Conservation (phyloP, 2,329 filamentous ascomycete species). For the Fusarium sp. region DNA sequence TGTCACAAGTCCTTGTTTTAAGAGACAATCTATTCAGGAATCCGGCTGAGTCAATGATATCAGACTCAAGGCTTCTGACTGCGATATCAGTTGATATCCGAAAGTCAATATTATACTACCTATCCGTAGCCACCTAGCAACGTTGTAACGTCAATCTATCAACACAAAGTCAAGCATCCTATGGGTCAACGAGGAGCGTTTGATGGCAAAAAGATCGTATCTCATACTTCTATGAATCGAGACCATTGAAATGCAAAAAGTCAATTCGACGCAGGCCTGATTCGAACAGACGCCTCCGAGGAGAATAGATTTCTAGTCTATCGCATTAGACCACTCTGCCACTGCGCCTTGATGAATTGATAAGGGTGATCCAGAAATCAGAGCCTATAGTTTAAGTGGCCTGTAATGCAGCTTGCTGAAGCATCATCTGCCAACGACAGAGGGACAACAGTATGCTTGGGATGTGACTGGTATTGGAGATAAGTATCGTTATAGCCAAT, state of each 20-base stretch:
- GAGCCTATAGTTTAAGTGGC: too few species aligned
- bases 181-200: not conserved
- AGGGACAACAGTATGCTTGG: too few species aligned
- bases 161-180: not conserved
- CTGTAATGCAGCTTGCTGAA: too few species aligned
- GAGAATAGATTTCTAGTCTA: slow-evolving; percentile 50
- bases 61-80: not conserved
- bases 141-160: not conserved
- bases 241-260: not conserved
- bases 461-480: too few species aligned
- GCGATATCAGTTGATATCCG: not conserved
- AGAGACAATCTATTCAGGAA: slow-evolving; percentile 1
- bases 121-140: slow-evolving; percentile 13
- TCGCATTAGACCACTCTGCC: slow-evolving; percentile 50
- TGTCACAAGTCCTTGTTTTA: slow-evolving; percentile 1
- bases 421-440: too few species aligned
- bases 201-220: not conserved
- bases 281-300: slow-evolving; percentile 49
- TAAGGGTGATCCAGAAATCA: too few species aligned
- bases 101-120: slow-evolving; percentile 7
- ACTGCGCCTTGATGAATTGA: slow-evolving; percentile 40
- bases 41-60: not conserved
- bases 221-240: too few species aligned
- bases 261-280: slow-evolving; percentile 45
- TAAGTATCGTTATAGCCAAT: too few species aligned